Base-by-base conservation (phyloP, 202 grass and related monocot species). In the Panicum hallii region DNA sequence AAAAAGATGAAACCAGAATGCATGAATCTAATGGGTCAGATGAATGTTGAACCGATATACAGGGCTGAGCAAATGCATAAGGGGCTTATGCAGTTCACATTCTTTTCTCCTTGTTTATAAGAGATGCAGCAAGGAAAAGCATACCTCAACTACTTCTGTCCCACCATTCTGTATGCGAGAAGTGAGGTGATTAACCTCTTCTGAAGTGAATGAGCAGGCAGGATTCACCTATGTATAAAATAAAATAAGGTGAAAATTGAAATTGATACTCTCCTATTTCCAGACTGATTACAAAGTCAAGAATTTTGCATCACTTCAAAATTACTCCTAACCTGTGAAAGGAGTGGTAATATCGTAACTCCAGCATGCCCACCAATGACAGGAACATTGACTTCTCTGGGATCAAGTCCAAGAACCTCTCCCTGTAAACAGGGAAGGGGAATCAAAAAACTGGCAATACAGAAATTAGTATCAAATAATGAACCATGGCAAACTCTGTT, bases 71-170 rank as follows among this genome's bases (percentile, higher is more conserved):
- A 83, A 78, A 16, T 63, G 22, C 1, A 32, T 11, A 53, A 76
- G 34, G 17, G 10, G 19, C 17, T 70, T 36, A 26, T 64, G 4
- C 2, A 63, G 43, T 34, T 69, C 36, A 26, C 43, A 81, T 53
- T 61, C 3, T 62, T 45, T 4, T n/a, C 43, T 55, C 30, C 30
- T 19, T 45, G 8, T 80, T 32, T 46, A 19, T 77, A 53, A 19
- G 67, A 47, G 11, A 81, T 55, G 63, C 1, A 52, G 68, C 32
- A 80, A 57, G 75, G 28, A 71, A 80, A 63, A 50, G 17, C 16
- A 86, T 94, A 97, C 97, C 97, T 99, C 97, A 42, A 99, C 93
- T n/a, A 97, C 91, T 93, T 99, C 91, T 80, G 93, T 99, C 64
- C 97, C 97, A 67, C 97, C 93, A 90, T 99, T 99, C 79, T 99